phyloP scores from a whole-genome alignment of 805 yeast species.

The Candida dajiaensis region DNA sequence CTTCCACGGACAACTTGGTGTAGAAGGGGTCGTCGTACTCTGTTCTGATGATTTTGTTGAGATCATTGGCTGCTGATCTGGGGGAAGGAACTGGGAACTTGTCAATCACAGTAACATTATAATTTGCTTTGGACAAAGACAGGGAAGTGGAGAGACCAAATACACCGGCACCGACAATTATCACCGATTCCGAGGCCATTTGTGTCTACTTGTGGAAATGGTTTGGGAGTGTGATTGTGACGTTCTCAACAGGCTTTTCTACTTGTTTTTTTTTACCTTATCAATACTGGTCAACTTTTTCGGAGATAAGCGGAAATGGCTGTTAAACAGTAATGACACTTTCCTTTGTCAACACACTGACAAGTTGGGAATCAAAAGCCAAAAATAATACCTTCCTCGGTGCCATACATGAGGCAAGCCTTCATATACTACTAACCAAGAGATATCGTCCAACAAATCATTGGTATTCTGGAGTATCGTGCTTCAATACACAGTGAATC shows the following conservation, averaged over 20 bases:
- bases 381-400: too few species aligned
- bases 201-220: too few species aligned
- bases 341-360: too few species aligned
- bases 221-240: too few species aligned
- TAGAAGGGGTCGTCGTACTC: slow-evolving; percentile 41
- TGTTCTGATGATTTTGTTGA: slow-evolving; percentile 42
- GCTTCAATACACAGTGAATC: too few species aligned
- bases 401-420: too few species aligned
- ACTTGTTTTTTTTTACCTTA: background rate
- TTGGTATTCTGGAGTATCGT: too few species aligned
- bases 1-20: slow-evolving; percentile 39
- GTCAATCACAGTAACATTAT: slow-evolving; percentile 33
- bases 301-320: background rate
- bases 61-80: slow-evolving; percentile 42
- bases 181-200: slow-evolving; percentile 8
- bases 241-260: too few species aligned
- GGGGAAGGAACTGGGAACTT: slow-evolving; percentile 37
- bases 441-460: too few species aligned
- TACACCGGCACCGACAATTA: slow-evolving; percentile 36
- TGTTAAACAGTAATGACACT: too few species aligned
- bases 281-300: background rate
- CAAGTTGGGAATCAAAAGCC: too few species aligned
- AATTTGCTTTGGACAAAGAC: slow-evolving; percentile 12
- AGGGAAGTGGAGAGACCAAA: slow-evolving; percentile 42
- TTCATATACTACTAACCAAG: too few species aligned